Evolutionary conservation across 108 stramenopile species (phyloP).

Genomic region (Parmales sp.): DNA sequence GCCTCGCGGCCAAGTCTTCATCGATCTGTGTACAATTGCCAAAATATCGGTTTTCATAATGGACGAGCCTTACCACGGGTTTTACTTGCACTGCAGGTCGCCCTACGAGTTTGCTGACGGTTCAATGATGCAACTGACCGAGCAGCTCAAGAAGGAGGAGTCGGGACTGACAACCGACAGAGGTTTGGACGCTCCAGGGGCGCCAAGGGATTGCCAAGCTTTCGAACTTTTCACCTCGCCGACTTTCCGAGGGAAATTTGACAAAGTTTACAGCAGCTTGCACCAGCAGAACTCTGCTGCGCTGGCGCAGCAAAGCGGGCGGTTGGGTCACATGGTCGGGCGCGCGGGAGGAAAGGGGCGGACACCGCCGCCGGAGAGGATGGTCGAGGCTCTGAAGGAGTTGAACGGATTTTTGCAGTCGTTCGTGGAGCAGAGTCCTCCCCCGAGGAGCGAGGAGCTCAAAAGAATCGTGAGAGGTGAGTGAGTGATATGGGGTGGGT

Average conservation of each 20-base stretch:
- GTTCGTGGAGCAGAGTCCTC: constrained; percentile 12
- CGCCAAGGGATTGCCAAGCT: constrained; percentile 24
- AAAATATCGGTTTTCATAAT: constrained; percentile 59
- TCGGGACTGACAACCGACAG: constrained; percentile 41
- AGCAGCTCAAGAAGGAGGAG: constrained; percentile 54
- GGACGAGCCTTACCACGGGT: constrained; percentile 52
- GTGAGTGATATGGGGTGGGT: no score
- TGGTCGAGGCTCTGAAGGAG: constrained; percentile 7
- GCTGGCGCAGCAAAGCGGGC: background rate
- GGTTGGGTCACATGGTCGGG: constrained; percentile 8
- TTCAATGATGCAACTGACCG: constrained; percentile 48
- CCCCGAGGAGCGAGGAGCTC: background rate
- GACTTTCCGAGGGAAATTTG: constrained; percentile 18
- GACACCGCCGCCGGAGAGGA: constrained; percentile 1
- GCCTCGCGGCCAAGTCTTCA: constrained; percentile 41
- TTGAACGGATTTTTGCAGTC: constrained; percentile 6
- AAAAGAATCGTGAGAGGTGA: constrained; percentile 9
- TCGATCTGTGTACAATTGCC: constrained; percentile 66
- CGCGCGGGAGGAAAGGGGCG: background rate
- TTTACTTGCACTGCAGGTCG: constrained; percentile 67
- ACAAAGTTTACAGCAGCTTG: constrained; percentile 25
- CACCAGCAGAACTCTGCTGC: constrained; percentile 5
- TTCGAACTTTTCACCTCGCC: constrained; percentile 31
- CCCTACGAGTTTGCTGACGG: constrained; percentile 61
- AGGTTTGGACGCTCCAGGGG: constrained; percentile 42